These are phyloP conservation scores for Nannochloropsis salina DNA, from an alignment of 108 stramenopile genomes.

Conservation along the genomic window DNA sequence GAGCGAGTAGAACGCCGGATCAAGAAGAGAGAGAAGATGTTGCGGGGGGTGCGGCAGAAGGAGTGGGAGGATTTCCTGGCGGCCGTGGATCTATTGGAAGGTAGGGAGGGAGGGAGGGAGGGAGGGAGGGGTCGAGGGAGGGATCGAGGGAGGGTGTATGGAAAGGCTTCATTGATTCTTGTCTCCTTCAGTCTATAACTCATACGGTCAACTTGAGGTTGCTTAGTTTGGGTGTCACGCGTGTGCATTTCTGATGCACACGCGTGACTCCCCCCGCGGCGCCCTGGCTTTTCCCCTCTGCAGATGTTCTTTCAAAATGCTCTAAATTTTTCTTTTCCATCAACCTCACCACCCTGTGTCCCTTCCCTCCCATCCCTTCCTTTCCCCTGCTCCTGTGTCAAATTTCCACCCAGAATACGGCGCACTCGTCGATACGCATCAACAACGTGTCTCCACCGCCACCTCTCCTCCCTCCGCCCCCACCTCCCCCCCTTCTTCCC, in stretches of 20 bases:
- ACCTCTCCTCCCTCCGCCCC: too few relatives aligned
- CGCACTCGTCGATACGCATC: neutral
- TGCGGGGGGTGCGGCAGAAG: conserved; percentile 7
- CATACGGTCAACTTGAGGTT: too few relatives aligned
- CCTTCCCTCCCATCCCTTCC: too few relatives aligned
- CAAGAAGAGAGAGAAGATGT: neutral
- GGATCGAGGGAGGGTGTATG: neutral
- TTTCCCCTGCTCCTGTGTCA: too few relatives aligned
- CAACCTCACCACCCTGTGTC: too few relatives aligned
- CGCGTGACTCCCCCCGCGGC: too few relatives aligned
- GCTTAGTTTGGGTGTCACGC: too few relatives aligned
- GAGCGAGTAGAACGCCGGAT: neutral
- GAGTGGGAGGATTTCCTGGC: neutral
- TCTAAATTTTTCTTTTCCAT: too few relatives aligned
- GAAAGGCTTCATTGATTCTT: neutral
- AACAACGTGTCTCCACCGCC: too few relatives aligned
- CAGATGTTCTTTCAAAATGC: too few relatives aligned
- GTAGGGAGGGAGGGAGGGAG: conserved; percentile 3
- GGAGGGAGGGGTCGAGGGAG: neutral
- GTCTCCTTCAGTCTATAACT: neutral
- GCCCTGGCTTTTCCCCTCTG: too few relatives aligned
- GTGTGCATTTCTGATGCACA: too few relatives aligned
- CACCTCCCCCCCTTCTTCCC: neutral
- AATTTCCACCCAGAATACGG: neutral
- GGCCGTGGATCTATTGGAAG: neutral